These are phyloP conservation scores for Coccomyxa sp. DNA, from an alignment of 139 green algal species.

Conservation along the genomic window DNA sequence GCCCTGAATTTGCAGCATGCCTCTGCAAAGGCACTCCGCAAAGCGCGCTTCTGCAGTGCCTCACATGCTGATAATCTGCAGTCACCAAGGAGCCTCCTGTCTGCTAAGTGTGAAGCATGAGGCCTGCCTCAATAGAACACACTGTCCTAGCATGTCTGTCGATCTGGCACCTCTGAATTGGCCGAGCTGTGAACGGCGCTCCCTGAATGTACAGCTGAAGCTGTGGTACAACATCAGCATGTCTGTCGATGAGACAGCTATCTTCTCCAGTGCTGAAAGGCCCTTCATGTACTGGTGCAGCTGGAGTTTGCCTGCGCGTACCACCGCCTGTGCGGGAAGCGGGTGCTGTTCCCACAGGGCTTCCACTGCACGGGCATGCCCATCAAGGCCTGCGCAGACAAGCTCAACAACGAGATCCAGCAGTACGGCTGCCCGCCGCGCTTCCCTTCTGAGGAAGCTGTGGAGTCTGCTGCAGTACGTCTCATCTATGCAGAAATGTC, in stretches of 20 bases:
- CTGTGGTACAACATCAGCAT: background rate
- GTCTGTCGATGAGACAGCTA: too few species aligned
- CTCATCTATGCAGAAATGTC: too few species aligned
- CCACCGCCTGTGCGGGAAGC: conserved; percentile 84
- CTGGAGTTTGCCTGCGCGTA: conserved; percentile 96
- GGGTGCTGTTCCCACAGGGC: conserved; percentile 92
- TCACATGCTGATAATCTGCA: too few species aligned
- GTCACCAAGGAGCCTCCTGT: too few species aligned
- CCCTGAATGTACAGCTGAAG: background rate
- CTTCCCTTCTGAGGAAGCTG: conserved; percentile 66
- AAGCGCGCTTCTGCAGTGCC: too few species aligned
- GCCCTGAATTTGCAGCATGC: too few species aligned
- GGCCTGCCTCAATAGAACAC: too few species aligned
- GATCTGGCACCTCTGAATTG: background rate
- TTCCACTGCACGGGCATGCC: conserved; percentile 99
- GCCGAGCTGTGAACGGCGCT: background rate
- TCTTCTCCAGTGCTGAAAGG: too few species aligned
- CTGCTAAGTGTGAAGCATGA: too few species aligned
- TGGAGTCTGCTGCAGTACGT: too few species aligned
- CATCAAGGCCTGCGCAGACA: conserved; percentile 94
- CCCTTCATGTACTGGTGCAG: conserved; percentile 43
- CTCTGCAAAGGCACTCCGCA: too few species aligned
- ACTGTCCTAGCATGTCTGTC: too few species aligned
- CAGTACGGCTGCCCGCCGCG: conserved; percentile 83
- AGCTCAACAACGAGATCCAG: conserved; percentile 83